Conservation (phyloP, 331 rosid species). For the Arachis monticola region DNA sequence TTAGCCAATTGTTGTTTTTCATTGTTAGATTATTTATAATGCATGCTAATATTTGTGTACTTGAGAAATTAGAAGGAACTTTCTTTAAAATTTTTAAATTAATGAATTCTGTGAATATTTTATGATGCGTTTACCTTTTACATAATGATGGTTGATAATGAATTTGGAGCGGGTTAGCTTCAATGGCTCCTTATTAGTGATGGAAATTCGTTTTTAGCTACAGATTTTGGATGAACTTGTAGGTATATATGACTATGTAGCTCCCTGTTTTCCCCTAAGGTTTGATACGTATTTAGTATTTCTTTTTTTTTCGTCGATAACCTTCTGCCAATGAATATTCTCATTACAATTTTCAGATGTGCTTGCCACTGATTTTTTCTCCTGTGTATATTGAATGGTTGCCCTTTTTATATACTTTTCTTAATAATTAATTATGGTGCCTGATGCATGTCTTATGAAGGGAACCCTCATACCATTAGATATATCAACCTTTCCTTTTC, state of each 20-base stretch:
- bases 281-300: slow-evolving; percentile 41
- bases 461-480: too few relatives aligned
- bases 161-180: background rate
- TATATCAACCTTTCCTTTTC: too few relatives aligned
- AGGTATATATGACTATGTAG: slow-evolving; percentile 84
- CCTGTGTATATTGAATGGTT: too few relatives aligned
- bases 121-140: too few relatives aligned
- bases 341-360: slow-evolving; percentile 35
- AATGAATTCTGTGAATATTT: background rate
- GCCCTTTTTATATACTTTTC: too few relatives aligned
- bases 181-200: slow-evolving; percentile 16
- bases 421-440: too few relatives aligned
- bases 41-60: background rate
- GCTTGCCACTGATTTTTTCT: slow-evolving; percentile 21
- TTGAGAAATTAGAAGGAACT: background rate
- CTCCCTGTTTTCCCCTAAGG: slow-evolving; percentile 99
- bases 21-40: too few relatives aligned
- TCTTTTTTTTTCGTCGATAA: background rate
- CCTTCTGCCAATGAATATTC: slow-evolving; percentile 34
- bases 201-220: slow-evolving; percentile 38
- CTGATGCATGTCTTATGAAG: too few relatives aligned
- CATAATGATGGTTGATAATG: too few relatives aligned
- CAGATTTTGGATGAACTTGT: slow-evolving; percentile 98
- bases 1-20: background rate
- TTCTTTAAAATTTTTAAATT: too few relatives aligned